These are phyloP conservation scores for Endoconidiophora laricicola DNA, from an alignment of 2,329 filamentous ascomycete genomes.

Conservation along the genomic window DNA sequence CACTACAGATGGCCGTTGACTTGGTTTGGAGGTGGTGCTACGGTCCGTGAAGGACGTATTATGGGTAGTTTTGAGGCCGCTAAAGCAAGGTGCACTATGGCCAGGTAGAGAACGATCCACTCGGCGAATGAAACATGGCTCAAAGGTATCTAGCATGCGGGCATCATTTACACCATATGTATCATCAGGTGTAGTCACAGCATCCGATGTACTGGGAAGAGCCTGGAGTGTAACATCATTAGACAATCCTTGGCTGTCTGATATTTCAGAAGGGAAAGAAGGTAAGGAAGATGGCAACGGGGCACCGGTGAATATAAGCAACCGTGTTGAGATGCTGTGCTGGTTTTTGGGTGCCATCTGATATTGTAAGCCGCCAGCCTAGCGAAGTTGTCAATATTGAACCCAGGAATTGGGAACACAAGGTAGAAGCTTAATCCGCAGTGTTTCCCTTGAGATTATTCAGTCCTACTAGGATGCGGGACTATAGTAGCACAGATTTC, in stretches of 20 bases:
- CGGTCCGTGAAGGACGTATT: no score
- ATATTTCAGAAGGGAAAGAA: no score
- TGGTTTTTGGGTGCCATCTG: no score
- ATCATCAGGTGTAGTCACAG: not conserved
- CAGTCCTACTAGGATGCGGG: no score
- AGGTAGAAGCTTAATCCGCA: no score
- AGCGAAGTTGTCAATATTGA: no score
- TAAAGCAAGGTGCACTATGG: not conserved
- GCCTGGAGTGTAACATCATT: not conserved
- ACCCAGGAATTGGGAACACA: no score
- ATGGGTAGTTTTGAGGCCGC: not conserved
- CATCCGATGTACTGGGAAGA: not conserved
- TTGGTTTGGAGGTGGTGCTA: no score
- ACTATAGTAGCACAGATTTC: no score
- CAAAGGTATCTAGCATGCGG: not conserved
- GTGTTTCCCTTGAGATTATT: no score
- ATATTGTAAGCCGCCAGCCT: no score
- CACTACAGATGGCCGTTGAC: no score
- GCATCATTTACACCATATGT: not conserved
- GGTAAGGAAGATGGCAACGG: not conserved
- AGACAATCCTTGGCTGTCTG: not conserved
- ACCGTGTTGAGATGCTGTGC: not conserved
- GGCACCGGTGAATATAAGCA: not conserved
- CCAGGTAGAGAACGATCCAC: not conserved
- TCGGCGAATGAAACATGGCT: constrained; percentile 3